Conservation (phyloP, 345 rosid genomes). For the Lepidium aucheri region DNA sequence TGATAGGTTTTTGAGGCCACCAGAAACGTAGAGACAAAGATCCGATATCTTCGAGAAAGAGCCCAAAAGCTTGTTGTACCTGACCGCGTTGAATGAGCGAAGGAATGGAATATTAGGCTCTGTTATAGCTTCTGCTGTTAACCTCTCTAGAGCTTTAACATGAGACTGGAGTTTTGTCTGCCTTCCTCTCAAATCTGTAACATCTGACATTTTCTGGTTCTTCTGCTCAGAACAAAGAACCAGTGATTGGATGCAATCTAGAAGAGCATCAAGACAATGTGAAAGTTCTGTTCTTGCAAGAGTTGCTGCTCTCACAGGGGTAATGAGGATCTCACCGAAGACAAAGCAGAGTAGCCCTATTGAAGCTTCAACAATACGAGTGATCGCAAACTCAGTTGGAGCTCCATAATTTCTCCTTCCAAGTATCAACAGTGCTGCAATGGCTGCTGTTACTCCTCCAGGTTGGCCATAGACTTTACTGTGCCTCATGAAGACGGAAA, state of each 20-base stretch:
- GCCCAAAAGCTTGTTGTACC: slow-evolving; percentile 34
- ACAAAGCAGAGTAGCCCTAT: slow-evolving; percentile 53
- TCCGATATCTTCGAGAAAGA: slow-evolving; percentile 39
- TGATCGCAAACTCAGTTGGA: slow-evolving; percentile 47
- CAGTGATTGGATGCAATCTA: slow-evolving; percentile 22
- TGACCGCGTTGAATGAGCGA: slow-evolving; percentile 34
- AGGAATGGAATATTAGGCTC: slow-evolving; percentile 57
- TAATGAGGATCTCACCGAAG: slow-evolving; percentile 35
- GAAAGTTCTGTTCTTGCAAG: slow-evolving; percentile 45
- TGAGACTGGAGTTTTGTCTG: slow-evolving; percentile 31
- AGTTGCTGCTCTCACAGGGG: slow-evolving; percentile 50
- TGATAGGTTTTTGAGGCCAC: slow-evolving; percentile 29
- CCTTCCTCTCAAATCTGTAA: slow-evolving; percentile 23
- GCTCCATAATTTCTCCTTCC: slow-evolving; percentile 53
- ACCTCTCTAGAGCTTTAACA: slow-evolving; percentile 24
- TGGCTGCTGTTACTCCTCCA: slow-evolving; percentile 49
- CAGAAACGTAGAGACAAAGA: slow-evolving; percentile 33
- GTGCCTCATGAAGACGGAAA: slow-evolving; percentile 49
- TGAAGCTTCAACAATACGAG: slow-evolving; percentile 49
- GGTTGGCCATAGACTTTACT: slow-evolving; percentile 62
- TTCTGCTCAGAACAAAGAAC: slow-evolving; percentile 23
- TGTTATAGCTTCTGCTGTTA: slow-evolving; percentile 37
- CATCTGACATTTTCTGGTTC: slow-evolving; percentile 14
- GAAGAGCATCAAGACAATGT: slow-evolving; percentile 22
- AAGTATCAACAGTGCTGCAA: slow-evolving; percentile 53